Conservation (phyloP, 306 rosid genomes). For the Mimosa pudica region DNA sequence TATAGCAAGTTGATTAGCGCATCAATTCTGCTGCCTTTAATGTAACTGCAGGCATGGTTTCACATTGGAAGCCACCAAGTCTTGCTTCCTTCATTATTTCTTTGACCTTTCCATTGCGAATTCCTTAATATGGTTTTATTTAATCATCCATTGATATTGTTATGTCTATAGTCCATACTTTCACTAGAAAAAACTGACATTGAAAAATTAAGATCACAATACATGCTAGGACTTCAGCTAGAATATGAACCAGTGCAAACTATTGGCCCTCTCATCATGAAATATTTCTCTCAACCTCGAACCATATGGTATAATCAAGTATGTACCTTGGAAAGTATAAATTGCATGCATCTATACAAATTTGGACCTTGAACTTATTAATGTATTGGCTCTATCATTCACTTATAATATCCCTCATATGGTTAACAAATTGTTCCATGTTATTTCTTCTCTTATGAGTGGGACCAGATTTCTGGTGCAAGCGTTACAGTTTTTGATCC, state of each 20-base stretch:
- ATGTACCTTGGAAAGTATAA: background rate
- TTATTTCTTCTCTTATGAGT: background rate
- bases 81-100: background rate
- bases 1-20: background rate
- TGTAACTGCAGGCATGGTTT: background rate
- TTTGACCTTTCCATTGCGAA: background rate
- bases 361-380: background rate
- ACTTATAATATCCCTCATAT: background rate
- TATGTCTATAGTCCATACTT: background rate
- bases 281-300: background rate
- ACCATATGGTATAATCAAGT: background rate
- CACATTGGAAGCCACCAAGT: background rate
- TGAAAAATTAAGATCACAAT: background rate
- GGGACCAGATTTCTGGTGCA: conserved; percentile 75
- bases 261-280: background rate
- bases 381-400: background rate
- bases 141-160: background rate
- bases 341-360: background rate
- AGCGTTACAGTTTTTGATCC: conserved; percentile 61
- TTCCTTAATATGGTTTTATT: background rate
- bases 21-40: background rate
- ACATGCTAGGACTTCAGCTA: background rate
- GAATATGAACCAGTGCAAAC: background rate
- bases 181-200: background rate
- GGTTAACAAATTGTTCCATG: conserved; percentile 4